A percentile compares a stretch with the other conserved stretches of the same genome.
Evolutionary conservation across 108 stramenopile species (phyloP).

Genomic region (Stephanodiscus minutulus): DNA sequence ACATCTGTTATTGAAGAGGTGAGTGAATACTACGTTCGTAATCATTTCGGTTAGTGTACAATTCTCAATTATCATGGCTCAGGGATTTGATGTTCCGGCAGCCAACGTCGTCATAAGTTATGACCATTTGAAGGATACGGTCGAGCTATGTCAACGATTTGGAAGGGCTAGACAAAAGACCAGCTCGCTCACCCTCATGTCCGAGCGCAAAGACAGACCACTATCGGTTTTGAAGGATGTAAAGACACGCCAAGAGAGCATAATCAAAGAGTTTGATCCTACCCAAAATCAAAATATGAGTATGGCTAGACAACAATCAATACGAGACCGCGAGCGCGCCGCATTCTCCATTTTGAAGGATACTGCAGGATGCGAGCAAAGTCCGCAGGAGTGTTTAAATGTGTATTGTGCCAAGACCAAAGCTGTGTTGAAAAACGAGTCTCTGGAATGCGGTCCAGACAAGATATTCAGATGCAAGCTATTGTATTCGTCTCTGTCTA

Average conservation of each 20-base stretch:
- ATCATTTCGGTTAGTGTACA: neutral
- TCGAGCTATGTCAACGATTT: slow-evolving; percentile 50
- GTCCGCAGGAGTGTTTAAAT: slow-evolving; percentile 37
- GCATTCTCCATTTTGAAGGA: slow-evolving; percentile 24
- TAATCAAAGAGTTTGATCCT: slow-evolving; percentile 44
- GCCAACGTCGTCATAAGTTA: slow-evolving; percentile 51
- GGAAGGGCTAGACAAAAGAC: slow-evolving; percentile 39
- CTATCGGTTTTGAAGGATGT: slow-evolving; percentile 37
- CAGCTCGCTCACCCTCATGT: slow-evolving; percentile 39
- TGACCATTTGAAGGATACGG: slow-evolving; percentile 48
- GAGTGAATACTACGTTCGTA: neutral
- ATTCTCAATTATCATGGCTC: neutral
- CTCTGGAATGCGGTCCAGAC: slow-evolving; percentile 11
- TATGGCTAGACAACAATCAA: slow-evolving; percentile 31
- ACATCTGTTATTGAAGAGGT: slow-evolving; percentile 50
- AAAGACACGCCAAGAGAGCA: slow-evolving; percentile 38
- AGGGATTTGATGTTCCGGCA: slow-evolving; percentile 48
- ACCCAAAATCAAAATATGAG: slow-evolving; percentile 1
- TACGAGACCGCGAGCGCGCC: slow-evolving; percentile 34
- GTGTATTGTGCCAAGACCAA: slow-evolving; percentile 43
- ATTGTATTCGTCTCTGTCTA: slow-evolving; percentile 13
- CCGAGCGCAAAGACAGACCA: slow-evolving; percentile 48
- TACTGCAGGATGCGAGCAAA: slow-evolving; percentile 16
- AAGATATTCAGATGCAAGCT: slow-evolving; percentile 23
- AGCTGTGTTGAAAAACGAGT: slow-evolving; percentile 23